A percentile compares a stretch with the other conserved stretches of the same genome.
Evolutionary conservation across 2,329 filamentous ascomycete genomes (phyloP).

Genomic region (Penicillium janthinellum): DNA sequence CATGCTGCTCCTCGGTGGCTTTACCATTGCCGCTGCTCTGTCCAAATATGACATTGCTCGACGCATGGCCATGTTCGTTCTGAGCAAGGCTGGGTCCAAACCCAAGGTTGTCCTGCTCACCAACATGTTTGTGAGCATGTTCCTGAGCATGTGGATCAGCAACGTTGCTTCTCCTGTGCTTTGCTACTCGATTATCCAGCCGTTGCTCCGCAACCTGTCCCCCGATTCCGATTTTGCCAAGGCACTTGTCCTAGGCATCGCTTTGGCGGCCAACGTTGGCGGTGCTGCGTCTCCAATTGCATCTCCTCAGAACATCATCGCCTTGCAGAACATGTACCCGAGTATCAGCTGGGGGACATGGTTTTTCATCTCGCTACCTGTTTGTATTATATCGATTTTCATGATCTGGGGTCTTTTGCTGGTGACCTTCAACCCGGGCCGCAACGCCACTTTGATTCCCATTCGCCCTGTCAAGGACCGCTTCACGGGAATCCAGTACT

Average conservation of each 20-base stretch:
- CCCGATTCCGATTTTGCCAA: conserved; percentile 92
- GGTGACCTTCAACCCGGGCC: conserved; percentile 79
- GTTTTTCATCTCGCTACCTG: conserved; percentile 95
- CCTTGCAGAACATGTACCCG: conserved; percentile 91
- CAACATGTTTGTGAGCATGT: conserved; percentile 97
- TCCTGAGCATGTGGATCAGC: conserved; percentile 98
- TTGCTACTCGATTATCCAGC: conserved; percentile 97
- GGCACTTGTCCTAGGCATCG: conserved; percentile 91
- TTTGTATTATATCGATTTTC: conserved; percentile 84
- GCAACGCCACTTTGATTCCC: conserved; percentile 84
- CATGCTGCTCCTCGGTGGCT: conserved; percentile 94
- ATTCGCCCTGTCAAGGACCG: conserved; percentile 87
- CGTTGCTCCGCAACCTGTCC: conserved; percentile 89
- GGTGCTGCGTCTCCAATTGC: conserved; percentile 96
- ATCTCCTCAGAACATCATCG: conserved; percentile 95
- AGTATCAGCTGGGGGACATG: conserved; percentile 90
- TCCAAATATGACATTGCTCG: conserved; percentile 99
- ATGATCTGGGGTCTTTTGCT: conserved; percentile 88
- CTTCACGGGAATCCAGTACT: conserved; percentile 89
- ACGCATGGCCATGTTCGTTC: conserved; percentile 90
- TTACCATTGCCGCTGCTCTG: conserved; percentile 90
- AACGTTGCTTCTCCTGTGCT: conserved; percentile 96
- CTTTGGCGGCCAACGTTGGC: conserved; percentile 90
- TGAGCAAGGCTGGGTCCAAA: conserved; percentile 92
- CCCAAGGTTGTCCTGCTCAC: conserved; percentile 89